Evolutionary conservation across 176 grass and related monocot genomes (phyloP), one percentile per base, ranked within the genome.

Genomic region (Echinochloa phyllopogon): DNA sequence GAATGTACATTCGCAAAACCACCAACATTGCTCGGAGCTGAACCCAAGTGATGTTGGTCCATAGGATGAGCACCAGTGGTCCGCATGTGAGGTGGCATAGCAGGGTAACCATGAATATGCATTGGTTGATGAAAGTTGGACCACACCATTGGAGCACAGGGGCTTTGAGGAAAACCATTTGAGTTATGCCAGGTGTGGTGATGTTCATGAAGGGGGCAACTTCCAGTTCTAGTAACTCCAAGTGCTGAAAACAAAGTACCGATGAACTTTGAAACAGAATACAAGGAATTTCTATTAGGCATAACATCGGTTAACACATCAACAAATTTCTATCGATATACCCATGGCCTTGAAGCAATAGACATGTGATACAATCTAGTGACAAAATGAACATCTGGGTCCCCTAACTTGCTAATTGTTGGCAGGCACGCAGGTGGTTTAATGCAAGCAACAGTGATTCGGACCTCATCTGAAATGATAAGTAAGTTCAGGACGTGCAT

Each of bases 1-100:
- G 85, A 66, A 48, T 58, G 75, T 1, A 75, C 8, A 23, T 77
- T 87, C 47, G 64, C 57, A 11, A 87, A 92, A 83, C 86, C 24
- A 4, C 73, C 74, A 62, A 75, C 55, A 51, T 83, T 88, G 71
- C 77, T 77, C 72, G 86, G 84, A 72, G 90, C 85, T 77, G 90
- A 95, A 70, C 93, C 90, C 45, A 92, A 67, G 77, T 90, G 93
- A 86, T 86, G 86, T 43, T 88, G 78, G 37, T 92, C 82, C 73
- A 88, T 53, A 64, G 87, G 87, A 92, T 90, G 57, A 77, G 78
- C 49, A 75, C 80, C 50, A 25, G 57, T 77, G 49, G 77, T 90
- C 44, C 72, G 50, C 58, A 90, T 33, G 47, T 92, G 90, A 74
- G 93, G 88, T 59, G 88, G 75, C 56, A 69, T 71, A 21, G 75